Base-by-base conservation (phyloP, 2,329 filamentous ascomycete species). In the Trichophyton simii region DNA sequence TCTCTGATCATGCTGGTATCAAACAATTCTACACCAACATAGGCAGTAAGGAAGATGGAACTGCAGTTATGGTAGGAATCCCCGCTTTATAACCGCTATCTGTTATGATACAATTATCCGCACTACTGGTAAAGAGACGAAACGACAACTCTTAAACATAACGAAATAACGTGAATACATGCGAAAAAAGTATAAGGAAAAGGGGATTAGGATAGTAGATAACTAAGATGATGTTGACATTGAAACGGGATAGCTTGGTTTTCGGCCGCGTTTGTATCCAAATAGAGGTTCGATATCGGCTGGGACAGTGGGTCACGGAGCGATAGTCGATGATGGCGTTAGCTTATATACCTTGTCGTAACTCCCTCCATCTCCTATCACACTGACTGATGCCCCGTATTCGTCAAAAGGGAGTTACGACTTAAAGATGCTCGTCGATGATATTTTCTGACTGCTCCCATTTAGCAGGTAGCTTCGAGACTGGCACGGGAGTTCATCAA, bases 401-500 rank as follows among this genome's bases (percentile, higher is more conserved):
- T 55, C 31, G 50, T 54, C 22, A 31, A 31, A 54, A 54, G 22
- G 50, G 46, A 25, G 46, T 54, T 44, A 15, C 50, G 31, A 55
- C 28, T 20, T 55, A 18, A 36, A 15, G 13, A 34, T 55, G 50
- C 31, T 36, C 31, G 28, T 55, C 31, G 50, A 55, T 55, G 25
- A 3, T 18, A 20, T 28, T 28, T n/a, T 7, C 20, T 25, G 50
- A 25, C 46, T 3, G 31, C 6, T 28, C 7, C 28, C 34, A 5
- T 42, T 28, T 58, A 58, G 77, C 87, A 91, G 64, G 68, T 73
- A 68, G 81, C 82, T 70, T 86, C 83, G 68, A 84, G 78, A 63
- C 78, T 78, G 44, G 87, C 88, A 82, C 94, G 95, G 63, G 94
- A 95, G 88, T 97, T 99, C 95, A 99, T 99, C 74, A 99, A 86